Conservation (phyloP, 140 eudicot species). For the Bidens hawaiensis region DNA sequence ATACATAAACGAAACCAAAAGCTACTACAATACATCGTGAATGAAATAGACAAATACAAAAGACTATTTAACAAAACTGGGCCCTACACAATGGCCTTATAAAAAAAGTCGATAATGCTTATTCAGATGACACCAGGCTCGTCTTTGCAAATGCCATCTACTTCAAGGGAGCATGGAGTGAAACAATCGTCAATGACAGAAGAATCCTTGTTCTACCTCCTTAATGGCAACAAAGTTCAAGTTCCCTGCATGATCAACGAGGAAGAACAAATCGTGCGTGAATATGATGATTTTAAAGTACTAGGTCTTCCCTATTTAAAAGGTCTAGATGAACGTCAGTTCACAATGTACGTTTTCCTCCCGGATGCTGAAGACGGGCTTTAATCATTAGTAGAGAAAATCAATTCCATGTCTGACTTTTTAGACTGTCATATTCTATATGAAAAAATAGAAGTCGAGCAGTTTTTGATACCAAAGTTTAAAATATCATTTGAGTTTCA, state of each 20-base stretch:
- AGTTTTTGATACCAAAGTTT: conserved; percentile 54
- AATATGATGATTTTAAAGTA: conserved; percentile 39
- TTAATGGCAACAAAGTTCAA: conserved; percentile 42
- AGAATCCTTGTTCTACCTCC: conserved; percentile 55
- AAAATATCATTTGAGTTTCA: conserved; percentile 59
- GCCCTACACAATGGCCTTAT: conserved; percentile 59
- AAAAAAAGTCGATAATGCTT: conserved; percentile 45
- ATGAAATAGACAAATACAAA: too few relatives aligned
- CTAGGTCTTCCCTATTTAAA: conserved; percentile 60
- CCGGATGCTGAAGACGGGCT: conserved; percentile 68
- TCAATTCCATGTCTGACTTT: conserved; percentile 40
- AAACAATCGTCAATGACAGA: conserved; percentile 48
- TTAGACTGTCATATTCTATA: conserved; percentile 45
- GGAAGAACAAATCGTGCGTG: conserved; percentile 33
- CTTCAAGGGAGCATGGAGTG: conserved; percentile 74
- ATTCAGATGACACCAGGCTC: conserved; percentile 49
- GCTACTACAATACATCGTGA: too few relatives aligned
- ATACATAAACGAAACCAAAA: too few relatives aligned
- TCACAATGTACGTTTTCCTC: conserved; percentile 64
- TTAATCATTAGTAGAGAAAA: conserved; percentile 36
- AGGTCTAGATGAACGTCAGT: conserved; percentile 55
- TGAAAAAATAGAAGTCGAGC: conserved; percentile 30
- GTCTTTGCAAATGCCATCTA: conserved; percentile 74
- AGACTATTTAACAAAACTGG: too few relatives aligned
- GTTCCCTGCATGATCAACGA: conserved; percentile 71